Conservation (phyloP, 192 early-diverging fungal species). For the Coemansia biformis region DNA sequence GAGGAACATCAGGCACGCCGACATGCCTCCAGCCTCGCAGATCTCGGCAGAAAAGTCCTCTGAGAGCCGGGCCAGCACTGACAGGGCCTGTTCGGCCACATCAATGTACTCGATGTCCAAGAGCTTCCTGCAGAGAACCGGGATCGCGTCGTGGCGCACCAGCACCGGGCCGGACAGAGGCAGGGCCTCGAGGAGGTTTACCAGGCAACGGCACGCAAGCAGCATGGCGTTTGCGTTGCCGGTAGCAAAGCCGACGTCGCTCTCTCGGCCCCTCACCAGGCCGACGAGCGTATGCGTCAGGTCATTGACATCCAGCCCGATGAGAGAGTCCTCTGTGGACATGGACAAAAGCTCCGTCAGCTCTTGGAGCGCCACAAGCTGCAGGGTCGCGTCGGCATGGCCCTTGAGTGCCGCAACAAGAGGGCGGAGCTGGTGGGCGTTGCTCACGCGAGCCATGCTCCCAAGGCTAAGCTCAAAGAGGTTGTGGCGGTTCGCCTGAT, state of each 20-base stretch:
- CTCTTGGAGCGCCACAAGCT: slow-evolving; percentile 83
- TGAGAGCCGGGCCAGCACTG: slow-evolving; percentile 69
- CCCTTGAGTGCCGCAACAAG: slow-evolving; percentile 58
- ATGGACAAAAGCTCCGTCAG: slow-evolving; percentile 71
- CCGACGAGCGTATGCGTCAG: slow-evolving; percentile 65
- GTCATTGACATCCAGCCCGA: slow-evolving; percentile 61
- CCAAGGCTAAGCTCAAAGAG: slow-evolving; percentile 19
- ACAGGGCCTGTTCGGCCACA: slow-evolving; percentile 81
- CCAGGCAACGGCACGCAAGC: slow-evolving; percentile 83
- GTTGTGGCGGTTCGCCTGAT: neutral
- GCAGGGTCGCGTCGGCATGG: slow-evolving; percentile 57
- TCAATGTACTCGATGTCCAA: slow-evolving; percentile 88
- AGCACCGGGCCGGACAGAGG: slow-evolving; percentile 62
- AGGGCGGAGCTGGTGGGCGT: slow-evolving; percentile 51
- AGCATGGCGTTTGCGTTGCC: slow-evolving; percentile 75
- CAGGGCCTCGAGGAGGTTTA: slow-evolving; percentile 84
- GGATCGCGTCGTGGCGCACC: slow-evolving; percentile 62
- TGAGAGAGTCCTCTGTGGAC: slow-evolving; percentile 65
- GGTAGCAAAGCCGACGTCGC: neutral
- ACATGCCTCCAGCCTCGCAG: slow-evolving; percentile 64
- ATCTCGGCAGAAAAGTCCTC: slow-evolving; percentile 19
- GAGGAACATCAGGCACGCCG: slow-evolving; percentile 72
- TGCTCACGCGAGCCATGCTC: slow-evolving; percentile 12
- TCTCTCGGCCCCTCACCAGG: slow-evolving; percentile 52
- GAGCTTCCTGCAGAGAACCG: slow-evolving; percentile 69